Evolutionary conservation across 163 green algal genomes (phyloP).

Genomic region (Smithsoniella earleae): DNA sequence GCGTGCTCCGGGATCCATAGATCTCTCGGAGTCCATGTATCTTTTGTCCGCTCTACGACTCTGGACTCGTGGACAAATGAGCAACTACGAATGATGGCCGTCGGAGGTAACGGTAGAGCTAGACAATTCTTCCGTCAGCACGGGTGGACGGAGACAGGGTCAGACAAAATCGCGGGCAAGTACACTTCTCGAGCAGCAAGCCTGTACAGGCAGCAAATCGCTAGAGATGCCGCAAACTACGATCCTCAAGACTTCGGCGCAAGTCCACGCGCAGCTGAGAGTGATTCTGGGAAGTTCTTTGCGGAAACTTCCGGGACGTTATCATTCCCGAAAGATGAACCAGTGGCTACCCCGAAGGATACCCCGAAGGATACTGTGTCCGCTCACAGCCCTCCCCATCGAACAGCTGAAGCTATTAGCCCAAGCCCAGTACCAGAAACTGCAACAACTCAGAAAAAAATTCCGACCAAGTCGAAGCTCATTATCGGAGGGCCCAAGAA

Average conservation of each 20-base stretch:
- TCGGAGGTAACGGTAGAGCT: conserved; percentile 82
- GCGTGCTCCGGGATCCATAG: conserved; percentile 89
- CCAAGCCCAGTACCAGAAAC: neutral
- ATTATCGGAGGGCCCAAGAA: neutral
- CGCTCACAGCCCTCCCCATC: too few relatives aligned
- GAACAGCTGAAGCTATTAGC: neutral
- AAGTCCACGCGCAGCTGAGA: neutral
- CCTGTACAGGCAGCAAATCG: conserved; percentile 78
- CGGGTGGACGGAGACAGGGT: conserved; percentile 79
- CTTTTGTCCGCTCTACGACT: conserved; percentile 93
- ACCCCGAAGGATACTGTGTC: too few relatives aligned
- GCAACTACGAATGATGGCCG: conserved; percentile 84
- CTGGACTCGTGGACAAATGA: conserved; percentile 93
- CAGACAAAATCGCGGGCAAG: conserved; percentile 93
- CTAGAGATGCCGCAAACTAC: conserved; percentile 74
- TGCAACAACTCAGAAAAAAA: neutral
- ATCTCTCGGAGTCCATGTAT: conserved; percentile 86
- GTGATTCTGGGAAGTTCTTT: conserved; percentile 1
- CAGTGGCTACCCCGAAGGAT: too few relatives aligned
- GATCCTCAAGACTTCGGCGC: neutral
- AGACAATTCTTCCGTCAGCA: conserved; percentile 97
- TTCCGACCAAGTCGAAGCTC: conserved; percentile 9
- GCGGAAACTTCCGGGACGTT: neutral
- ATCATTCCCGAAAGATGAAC: conserved; percentile 11
- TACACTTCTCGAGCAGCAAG: conserved; percentile 89